Percentiles rank a stretch among this genome's conserved stretches.
Evolutionary conservation across 371 early-diverging fungal genomes (phyloP).

Genomic region (Saksenaea oblongispora): DNA sequence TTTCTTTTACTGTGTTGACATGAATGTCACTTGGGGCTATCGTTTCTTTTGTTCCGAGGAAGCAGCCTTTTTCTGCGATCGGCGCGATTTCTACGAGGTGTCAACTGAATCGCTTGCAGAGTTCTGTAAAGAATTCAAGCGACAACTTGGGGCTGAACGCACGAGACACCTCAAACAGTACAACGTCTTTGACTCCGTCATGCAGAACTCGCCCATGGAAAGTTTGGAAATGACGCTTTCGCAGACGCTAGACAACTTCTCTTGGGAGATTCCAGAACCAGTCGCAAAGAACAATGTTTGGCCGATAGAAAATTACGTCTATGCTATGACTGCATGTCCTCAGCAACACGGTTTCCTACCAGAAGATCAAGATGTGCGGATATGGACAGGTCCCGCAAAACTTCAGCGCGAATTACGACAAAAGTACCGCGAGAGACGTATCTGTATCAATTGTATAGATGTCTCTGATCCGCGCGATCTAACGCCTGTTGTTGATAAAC

Average conservation of each 20-base stretch:
- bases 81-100: background rate
- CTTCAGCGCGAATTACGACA: background rate
- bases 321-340: background rate
- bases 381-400: background rate
- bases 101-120: background rate
- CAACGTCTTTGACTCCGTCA: background rate
- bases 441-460: background rate
- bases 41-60: background rate
- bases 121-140: background rate
- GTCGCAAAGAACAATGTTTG: background rate
- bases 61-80: background rate
- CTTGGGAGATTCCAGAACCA: background rate
- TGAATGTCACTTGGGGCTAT: constrained; percentile 1
- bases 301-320: constrained; percentile 1
- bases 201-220: background rate
- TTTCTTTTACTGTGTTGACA: background rate
- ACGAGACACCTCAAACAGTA: background rate
- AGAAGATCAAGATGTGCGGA: background rate
- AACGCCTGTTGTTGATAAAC: background rate
- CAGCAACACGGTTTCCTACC: background rate
- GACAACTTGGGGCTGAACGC: background rate
- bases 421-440: background rate
- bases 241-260: background rate
- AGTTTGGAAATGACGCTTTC: constrained; percentile 1
- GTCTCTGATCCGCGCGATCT: background rate